Evolutionary conservation across 2,329 filamentous ascomycete species (phyloP).

Genomic region (Ceratocystiopsis minuta): DNA sequence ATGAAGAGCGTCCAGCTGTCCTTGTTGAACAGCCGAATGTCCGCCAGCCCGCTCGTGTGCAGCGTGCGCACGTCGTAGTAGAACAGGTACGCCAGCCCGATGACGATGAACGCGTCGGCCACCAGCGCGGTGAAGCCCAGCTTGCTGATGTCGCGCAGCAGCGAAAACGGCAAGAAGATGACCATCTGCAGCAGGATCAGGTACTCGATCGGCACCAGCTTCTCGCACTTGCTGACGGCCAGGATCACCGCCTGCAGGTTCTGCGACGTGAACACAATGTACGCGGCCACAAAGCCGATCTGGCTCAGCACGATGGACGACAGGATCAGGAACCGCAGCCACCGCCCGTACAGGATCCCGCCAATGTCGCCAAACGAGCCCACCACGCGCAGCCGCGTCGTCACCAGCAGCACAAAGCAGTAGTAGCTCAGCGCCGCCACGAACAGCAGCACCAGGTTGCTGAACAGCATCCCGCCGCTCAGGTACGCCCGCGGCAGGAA

Average conservation of each 20-base stretch:
- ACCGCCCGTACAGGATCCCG: slow-evolving; percentile 73
- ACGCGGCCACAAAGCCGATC: slow-evolving; percentile 84
- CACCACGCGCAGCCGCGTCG: slow-evolving; percentile 65
- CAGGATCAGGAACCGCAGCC: slow-evolving; percentile 77
- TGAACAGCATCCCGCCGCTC: slow-evolving; percentile 95
- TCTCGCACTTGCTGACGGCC: slow-evolving; percentile 76
- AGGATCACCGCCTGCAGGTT: slow-evolving; percentile 90
- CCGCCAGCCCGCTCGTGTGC: slow-evolving; percentile 54
- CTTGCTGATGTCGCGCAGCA: slow-evolving; percentile 93
- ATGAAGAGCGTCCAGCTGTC: slow-evolving; percentile 95
- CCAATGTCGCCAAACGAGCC: slow-evolving; percentile 98
- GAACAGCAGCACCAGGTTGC: slow-evolving; percentile 70
- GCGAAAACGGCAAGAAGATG: slow-evolving; percentile 83
- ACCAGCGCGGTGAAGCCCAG: slow-evolving; percentile 87
- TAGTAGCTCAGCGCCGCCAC: slow-evolving; percentile 86
- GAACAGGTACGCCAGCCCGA: slow-evolving; percentile 84
- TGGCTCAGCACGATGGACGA: slow-evolving; percentile 88
- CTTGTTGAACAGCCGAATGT: slow-evolving; percentile 80
- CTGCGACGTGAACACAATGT: slow-evolving; percentile 92
- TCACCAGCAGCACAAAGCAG: slow-evolving; percentile 87
- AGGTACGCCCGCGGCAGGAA: slow-evolving; percentile 87
- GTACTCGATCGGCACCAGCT: slow-evolving; percentile 68
- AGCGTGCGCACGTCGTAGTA: slow-evolving; percentile 89
- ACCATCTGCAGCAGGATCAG: slow-evolving; percentile 91
- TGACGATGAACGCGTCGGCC: slow-evolving; percentile 83